Evolutionary conservation across 495 filamentous ascomycete species (phyloP).

Genomic region (Hyaloscypha hepaticicola): DNA sequence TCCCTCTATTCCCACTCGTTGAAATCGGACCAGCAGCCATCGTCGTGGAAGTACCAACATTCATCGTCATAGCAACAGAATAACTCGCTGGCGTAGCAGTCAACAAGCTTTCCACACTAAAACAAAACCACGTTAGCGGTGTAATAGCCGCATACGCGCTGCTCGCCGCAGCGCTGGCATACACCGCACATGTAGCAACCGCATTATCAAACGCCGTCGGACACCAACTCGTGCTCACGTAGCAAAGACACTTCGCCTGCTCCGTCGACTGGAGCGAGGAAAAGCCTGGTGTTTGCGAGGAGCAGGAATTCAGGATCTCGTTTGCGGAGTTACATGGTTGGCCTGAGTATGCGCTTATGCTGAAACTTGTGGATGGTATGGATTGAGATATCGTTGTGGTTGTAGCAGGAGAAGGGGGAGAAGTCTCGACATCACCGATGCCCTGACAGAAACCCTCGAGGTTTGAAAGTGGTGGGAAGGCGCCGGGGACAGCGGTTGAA

Average conservation of each 20-base stretch:
- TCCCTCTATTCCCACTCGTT: not conserved
- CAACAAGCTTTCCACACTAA: slow-evolving; percentile 8
- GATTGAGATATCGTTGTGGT: not conserved
- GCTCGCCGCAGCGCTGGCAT: not conserved
- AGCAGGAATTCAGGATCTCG: not conserved
- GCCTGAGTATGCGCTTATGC: not conserved
- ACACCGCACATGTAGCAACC: not conserved
- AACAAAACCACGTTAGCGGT: slow-evolving; percentile 1
- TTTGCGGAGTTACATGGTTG: not conserved
- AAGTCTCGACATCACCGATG: slow-evolving; percentile 17
- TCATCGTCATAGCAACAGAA: not conserved
- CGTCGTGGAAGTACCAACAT: not conserved
- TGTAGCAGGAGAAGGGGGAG: not conserved
- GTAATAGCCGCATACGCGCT: slow-evolving; percentile 3
- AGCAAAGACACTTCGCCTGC: slow-evolving; percentile 18
- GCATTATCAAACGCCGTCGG: slow-evolving; percentile 20
- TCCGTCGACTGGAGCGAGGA: not conserved
- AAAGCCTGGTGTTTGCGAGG: not conserved
- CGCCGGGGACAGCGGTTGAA: slow-evolving; percentile 11
- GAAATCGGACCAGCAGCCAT: not conserved
- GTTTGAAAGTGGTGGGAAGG: slow-evolving; percentile 8
- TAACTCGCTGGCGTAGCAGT: not conserved
- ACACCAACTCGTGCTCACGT: slow-evolving; percentile 11
- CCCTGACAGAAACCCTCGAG: slow-evolving; percentile 23
- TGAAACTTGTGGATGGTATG: not conserved